Evolutionary conservation across 2,329 filamentous ascomycete genomes (phyloP), one percentile per base, ranked within the genome.

Genomic region (Aspergillus latus): DNA sequence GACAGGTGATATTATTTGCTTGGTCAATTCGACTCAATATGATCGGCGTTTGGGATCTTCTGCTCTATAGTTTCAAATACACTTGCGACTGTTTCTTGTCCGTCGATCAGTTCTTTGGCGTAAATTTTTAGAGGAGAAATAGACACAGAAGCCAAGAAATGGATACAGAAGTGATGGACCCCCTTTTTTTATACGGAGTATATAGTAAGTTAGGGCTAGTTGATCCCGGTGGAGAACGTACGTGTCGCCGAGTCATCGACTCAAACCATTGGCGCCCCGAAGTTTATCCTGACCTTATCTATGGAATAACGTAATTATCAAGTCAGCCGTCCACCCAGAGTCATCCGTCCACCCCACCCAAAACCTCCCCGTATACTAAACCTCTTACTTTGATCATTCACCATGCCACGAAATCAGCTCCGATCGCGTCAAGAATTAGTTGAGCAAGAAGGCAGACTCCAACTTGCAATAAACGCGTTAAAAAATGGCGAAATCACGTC

Each of bases 271-370:
- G 30, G 30, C 40, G 46, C 40, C 52, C 28, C 13, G 16, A 54
- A 54, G 28, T 54, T 37, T 54, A 49, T 54, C 43, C 37, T 39
- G 36, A 43, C 37, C 51, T 49, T 54, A 54, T 54, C 45, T 37
- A 37, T 13, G 9, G 34, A 37, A 13, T 37, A 37, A 36, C n/a
- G n/a, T n/a, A n/a, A n/a, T n/a, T n/a, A n/a, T n/a, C n/a, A n/a
- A n/a, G n/a, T n/a, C n/a, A n/a, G n/a, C n/a, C n/a, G n/a, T n/a
- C n/a, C n/a, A n/a, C n/a, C n/a, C n/a, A n/a, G n/a, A n/a, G n/a
- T n/a, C n/a, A n/a, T n/a, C n/a, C n/a, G n/a, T n/a, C n/a, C n/a
- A n/a, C n/a, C n/a, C n/a, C n/a, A n/a, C n/a, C n/a, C n/a, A n/a
- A n/a, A n/a, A n/a, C n/a, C n/a, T n/a, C n/a, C n/a, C n/a, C n/a